Conservation (phyloP, 768 basidiomycete genomes). For the Mycena belliarum region DNA sequence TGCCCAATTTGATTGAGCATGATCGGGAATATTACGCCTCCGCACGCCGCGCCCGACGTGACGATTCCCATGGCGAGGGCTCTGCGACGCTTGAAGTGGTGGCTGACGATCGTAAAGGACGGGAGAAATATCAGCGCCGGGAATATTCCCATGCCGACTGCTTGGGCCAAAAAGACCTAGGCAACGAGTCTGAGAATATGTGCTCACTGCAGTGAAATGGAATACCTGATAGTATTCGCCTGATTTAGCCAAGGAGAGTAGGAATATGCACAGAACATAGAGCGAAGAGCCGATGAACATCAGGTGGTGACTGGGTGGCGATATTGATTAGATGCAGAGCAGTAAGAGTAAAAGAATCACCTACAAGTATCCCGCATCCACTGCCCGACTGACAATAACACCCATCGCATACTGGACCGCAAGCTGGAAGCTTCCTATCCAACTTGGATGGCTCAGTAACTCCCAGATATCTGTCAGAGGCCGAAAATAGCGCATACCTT, state of each 20-base stretch:
- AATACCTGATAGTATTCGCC: slow-evolving; percentile 48
- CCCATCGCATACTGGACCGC: slow-evolving; percentile 47
- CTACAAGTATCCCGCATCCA: slow-evolving; percentile 53
- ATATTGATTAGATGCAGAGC: slow-evolving; percentile 23
- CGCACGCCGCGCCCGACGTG: slow-evolving; percentile 37
- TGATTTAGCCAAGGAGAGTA: slow-evolving; percentile 43
- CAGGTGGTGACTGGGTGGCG: slow-evolving; percentile 39
- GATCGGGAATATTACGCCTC: slow-evolving; percentile 38
- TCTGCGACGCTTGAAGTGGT: slow-evolving; percentile 35
- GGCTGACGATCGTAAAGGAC: slow-evolving; percentile 35
- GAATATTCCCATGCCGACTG: slow-evolving; percentile 53
- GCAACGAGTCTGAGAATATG: slow-evolving; percentile 1
- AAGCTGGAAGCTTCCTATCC: slow-evolving; percentile 53
- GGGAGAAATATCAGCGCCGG: slow-evolving; percentile 38
- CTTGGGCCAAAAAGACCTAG: slow-evolving; percentile 55
- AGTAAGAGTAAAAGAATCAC: slow-evolving; percentile 19
- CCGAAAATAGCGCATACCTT: slow-evolving; percentile 28
- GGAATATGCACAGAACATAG: slow-evolving; percentile 43
- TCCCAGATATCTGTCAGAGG: not conserved
- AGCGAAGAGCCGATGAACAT: slow-evolving; percentile 35
- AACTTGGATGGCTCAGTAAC: slow-evolving; percentile 30
- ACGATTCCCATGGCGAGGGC: slow-evolving; percentile 38
- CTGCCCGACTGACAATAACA: slow-evolving; percentile 40
- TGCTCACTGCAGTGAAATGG: no score
- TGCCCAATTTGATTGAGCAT: slow-evolving; percentile 30